Base-by-base conservation (phyloP, 2,329 filamentous ascomycete species). In the Ceratocystis alfenasii region DNA sequence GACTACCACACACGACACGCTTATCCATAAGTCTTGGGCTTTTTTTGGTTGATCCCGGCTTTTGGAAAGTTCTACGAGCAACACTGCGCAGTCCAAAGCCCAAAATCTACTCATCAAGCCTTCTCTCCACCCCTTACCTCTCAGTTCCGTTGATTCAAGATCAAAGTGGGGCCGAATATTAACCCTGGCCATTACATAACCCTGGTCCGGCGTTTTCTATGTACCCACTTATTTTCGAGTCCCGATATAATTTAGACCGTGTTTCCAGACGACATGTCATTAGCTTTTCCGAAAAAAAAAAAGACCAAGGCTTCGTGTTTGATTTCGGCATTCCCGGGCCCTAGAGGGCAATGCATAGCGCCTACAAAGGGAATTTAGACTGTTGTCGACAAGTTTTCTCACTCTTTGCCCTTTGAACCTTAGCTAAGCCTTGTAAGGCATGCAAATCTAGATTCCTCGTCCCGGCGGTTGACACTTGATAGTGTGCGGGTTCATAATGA, bases 231-330 rank as follows among this genome's bases (percentile, higher is more conserved):
- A 15, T 59, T 59, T 36, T n/a, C 28, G 25, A 22, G 17, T 36
- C 55, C 55, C 55, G 55, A 28, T 30, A n/a, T 30, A 12, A 8
- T 36, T 7, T 8, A 10, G 7, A 4, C 55, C 55, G 55, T 28
- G 25, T 59, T 36, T 59, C 8, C 55, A 59, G 55, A 59, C 55
- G 55, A 59, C 55, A 59, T 59, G 55, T 25, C 28, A 59, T 59
- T 20, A 36, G 17, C 28, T 8, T n/a, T n/a, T 25, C n/a, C n/a
- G 22, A 12, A 8, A 2, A 50, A 25, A 12, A 8, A n/a, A 2
- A 8, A n/a, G 48, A 5, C n/a, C 22, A 22, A 8, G 15, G n/a
- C 12, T n/a, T 22, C 48, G 7, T 53, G n/a, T 25, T 22, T 4
- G 22, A 53, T 25, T 53, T 17, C n/a, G 48, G 7, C 6, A 20